phyloP scores from a whole-genome alignment of 148 eudicot species.

The Hydrangea macrophylla region DNA sequence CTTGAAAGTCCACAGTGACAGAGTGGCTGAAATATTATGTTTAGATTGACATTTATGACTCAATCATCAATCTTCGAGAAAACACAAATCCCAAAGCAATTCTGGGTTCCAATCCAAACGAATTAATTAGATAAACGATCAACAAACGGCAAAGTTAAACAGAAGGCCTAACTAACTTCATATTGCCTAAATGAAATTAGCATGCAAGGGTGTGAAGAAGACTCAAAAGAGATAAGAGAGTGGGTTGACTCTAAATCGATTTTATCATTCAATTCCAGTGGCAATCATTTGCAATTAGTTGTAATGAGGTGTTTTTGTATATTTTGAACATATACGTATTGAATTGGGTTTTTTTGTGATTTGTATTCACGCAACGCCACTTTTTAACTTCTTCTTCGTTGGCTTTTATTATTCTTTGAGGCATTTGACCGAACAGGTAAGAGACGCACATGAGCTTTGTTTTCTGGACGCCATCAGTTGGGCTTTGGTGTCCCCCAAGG shows the following conservation, averaged over 20 bases:
- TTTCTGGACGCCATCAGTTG: conserved; percentile 6
- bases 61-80: conserved; percentile 18
- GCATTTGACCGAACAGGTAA: conserved; percentile 53
- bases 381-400: background rate
- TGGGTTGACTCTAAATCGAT: background rate
- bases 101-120: conserved; percentile 18
- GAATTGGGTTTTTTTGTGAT: background rate
- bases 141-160: no score
- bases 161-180: background rate
- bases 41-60: conserved; percentile 24
- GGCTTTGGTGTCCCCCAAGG: no score
- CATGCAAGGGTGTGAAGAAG: background rate
- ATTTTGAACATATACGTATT: background rate
- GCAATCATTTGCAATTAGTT: conserved; percentile 12
- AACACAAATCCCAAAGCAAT: conserved; percentile 26
- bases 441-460: conserved; percentile 48
- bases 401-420: conserved; percentile 20
- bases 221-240: background rate
- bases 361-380: background rate
- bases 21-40: background rate
- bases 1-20: background rate
- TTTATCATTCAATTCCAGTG: background rate
- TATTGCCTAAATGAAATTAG: background rate
- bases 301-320: conserved; percentile 25
- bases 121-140: conserved; percentile 3